Evolutionary conservation across 2,329 filamentous ascomycete genomes (phyloP), one percentile per base, ranked within the genome.

Genomic region (Neocatenulostroma microsporum): DNA sequence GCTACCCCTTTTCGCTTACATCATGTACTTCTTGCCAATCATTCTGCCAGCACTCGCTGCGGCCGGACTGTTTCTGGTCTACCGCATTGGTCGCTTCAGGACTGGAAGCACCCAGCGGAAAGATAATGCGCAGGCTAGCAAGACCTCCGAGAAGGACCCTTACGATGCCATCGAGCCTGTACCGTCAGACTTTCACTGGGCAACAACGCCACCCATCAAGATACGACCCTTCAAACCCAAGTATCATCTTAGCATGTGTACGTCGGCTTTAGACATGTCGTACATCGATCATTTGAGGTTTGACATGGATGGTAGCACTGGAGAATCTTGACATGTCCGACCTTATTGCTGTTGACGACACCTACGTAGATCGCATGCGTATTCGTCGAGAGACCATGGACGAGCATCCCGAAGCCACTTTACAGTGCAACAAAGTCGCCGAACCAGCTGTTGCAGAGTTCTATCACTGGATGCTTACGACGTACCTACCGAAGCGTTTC

Each of bases 221-320:
- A 52, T 76, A 9, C 63, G 76, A 11, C 70, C 73, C 0, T 78
- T 78, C 56, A 78, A 75, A 53, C 68, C 73, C 4, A 76, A 70
- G 47, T 80, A 75, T 50, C 69, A 79, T 50, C 55, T 80, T 34
- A 78, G 76, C 5, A 80, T 80, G 76, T 72, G 75, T 77, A 57
- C 43, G 58, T 45, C n/a, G n/a, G n/a, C n/a, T n/a, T n/a, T n/a
- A n/a, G 29, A 8, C 3, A 13, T 21, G 24, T 18, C 8, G 34
- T 13, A 17, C 12, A n/a, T 6, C 21, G 34, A 12, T 29, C 3
- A 5, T 30, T 17, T 20, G 19, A 77, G 74, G 65, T 3, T 62
- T 34, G 14, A 28, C 15, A 11, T 5, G 6, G 11, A 10, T 12
- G 28, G 21, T 18, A 78, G 74, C 66, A 3, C 62, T 79, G 17